These are phyloP conservation scores for Neophaeococcomyces mojaviensis DNA, from an alignment of 2,329 filamentous ascomycete species.

Conservation along the genomic window DNA sequence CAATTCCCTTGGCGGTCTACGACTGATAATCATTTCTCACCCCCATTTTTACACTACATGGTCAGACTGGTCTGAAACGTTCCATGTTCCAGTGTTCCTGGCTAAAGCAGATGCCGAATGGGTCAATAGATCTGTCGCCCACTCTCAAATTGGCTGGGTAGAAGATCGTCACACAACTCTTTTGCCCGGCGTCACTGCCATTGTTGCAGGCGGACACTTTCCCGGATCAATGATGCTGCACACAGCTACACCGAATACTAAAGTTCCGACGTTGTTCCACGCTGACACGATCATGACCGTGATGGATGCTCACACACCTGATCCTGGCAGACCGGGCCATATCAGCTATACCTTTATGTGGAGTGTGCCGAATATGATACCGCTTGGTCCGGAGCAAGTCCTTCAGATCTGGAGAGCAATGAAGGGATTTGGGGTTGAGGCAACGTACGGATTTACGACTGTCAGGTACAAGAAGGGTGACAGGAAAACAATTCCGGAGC, in stretches of 20 bases:
- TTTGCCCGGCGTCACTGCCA: slow-evolving; percentile 46
- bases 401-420: slow-evolving; percentile 63
- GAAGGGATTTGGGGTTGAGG: slow-evolving; percentile 59
- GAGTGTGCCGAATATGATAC: slow-evolving; percentile 44
- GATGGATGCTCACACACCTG: not conserved
- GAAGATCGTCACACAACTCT: slow-evolving; percentile 24
- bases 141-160: slow-evolving; percentile 25
- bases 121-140: slow-evolving; percentile 44
- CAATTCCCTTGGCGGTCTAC: slow-evolving; percentile 55
- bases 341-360: slow-evolving; percentile 17
- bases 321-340: slow-evolving; percentile 26
- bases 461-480: slow-evolving; percentile 12
- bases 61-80: slow-evolving; percentile 62
- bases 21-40: slow-evolving; percentile 68
- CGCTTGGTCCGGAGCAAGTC: slow-evolving; percentile 57
- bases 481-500: slow-evolving; percentile 9
- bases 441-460: slow-evolving; percentile 38
- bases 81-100: slow-evolving; percentile 63
- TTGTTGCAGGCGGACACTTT: slow-evolving; percentile 75
- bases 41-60: slow-evolving; percentile 78
- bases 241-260: slow-evolving; percentile 34
- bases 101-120: slow-evolving; percentile 59
- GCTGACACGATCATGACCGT: slow-evolving; percentile 59
- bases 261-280: slow-evolving; percentile 55
- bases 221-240: slow-evolving; percentile 61